Base-by-base conservation (phyloP, 1,284 basidiomycete genomes). In the Sphagnurus paluster region DNA sequence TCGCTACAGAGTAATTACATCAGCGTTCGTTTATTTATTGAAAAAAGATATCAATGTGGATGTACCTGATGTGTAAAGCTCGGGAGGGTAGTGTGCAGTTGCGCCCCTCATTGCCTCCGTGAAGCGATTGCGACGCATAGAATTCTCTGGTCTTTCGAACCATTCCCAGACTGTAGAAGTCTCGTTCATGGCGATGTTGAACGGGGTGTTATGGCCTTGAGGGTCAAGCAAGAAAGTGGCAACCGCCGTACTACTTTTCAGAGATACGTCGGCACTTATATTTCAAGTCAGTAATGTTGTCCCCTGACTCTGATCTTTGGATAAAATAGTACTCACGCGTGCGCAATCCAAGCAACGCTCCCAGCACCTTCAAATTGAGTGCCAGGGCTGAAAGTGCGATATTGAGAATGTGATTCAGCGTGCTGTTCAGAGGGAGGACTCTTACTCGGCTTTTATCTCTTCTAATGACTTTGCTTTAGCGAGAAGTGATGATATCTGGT, bases 401-500 rank as follows among this genome's bases (percentile, higher is more conserved):
- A 19, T 11, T 30, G 11, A 35, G 7, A 33, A 35, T 25, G 37
- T 14, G 23, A 23, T 5, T 4, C 6, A 32, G 5, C 7, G 19
- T 11, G 38, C 20, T n/a, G n/a, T n/a, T 23, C 11, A 11, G 32
- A 14, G 8, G n/a, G 7, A 10, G 8, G 30, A 28, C 4, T 47
- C 56, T 44, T 36, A 59, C 55, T 56, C 57, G 26, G 47, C 45
- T 39, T 58, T 52, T 35, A 66, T 52, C 23, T 63, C 60, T 8
- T 54, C 40, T 19, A 63, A 37, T n/a, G 43, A 46, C 46, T 65
- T 64, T 24, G 53, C 45, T 28, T 65, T 68, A 28, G 57, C 50
- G 8, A 69, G 54, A 8, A 61, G 40, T 1, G 59, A 57, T 6
- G 67, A 66, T 10, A 65, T 49, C 6, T 60, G 62, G 36, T 68